Evolutionary conservation across 2,329 filamentous ascomycete species (phyloP), one percentile per base, ranked within the genome.

Genomic region (Gnomoniopsis smithogilvyi): DNA sequence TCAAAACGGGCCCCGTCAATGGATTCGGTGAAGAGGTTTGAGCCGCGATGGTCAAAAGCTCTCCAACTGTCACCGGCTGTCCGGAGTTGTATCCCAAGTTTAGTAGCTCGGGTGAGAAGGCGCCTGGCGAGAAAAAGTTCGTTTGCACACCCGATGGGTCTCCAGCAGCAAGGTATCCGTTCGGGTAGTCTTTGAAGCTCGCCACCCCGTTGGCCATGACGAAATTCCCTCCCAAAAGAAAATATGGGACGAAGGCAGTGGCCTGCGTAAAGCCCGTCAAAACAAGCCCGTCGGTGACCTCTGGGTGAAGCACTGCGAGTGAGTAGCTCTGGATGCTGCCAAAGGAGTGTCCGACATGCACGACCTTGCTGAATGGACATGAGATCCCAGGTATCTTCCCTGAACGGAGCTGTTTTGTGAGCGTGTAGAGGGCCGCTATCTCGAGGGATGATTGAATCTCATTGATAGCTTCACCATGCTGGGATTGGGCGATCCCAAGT

Each of bases 301-400:
- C 67, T 1, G 84, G 83, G 65, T 84, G 74, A 59, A 73, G 67
- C 50, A 76, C 76, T 8, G 81, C 79, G 21, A 89, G 74, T 51
- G 72, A 77, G 69, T 84, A 86, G 2, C 79, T 81, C 64, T 84
- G 81, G 6, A 79, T 71, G 0, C 84, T 85, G 34, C 86, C 86
- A 64, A 86, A 89, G 0, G 81, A 85, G 73, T 89, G 85, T 14
- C 86, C 86, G 17, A 86, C 76, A 67, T 89, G 85, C 10, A 85
- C 73, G 24, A 84, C 72, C 65, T 80, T 78, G 48, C 66, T 59
- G 64, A 72, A 76, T 36, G 47, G 48, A 21, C 19, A 38, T 17
- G 7, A 4, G 30, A 62, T 47, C 7, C 47, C 43, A 7, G 33
- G 15, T 22, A 59, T 49, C 15, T 33, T 48, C 8, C 59, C 59